Base-by-base conservation (phyloP, 345 rosid genomes). In the Xanthoceras sorbifolium region DNA sequence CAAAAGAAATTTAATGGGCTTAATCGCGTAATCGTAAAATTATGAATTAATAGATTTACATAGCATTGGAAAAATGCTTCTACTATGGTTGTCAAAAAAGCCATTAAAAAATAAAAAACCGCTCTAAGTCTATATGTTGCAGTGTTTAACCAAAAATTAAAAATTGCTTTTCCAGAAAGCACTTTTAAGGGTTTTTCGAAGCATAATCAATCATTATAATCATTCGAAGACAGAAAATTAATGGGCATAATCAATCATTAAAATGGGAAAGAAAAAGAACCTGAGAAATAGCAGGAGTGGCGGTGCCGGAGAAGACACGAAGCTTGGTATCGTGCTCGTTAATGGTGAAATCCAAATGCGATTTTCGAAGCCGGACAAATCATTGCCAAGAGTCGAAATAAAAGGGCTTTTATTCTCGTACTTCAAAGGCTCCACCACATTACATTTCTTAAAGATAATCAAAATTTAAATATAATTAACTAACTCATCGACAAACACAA, bases 251-350 rank as follows among this genome's bases (percentile, higher is more conserved):
- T 32, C 2, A 63, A 42, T 25, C 20, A 14, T 5, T 2, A 44
- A 42, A 42, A 42, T 42, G n/a, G n/a, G n/a, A 42, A 42, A 11
- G 3, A 46, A 42, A 8, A 23, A 31, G 10, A 55, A 95, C 99
- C 93, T 93, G 97, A 76, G 99, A 85, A 25, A 95, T 92, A n/a
- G 93, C 83, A 61, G 93, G 90, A 82, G 93, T 95, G 28, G 99
- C 94, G 14, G 99, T 93, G 82, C 99, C 99, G 20, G 98, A 93
- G 62, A 95, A 95, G 29, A 93, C 86, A 67, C 98, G 95, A 32
- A 93, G 90, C 26, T 92, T 88, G 6, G 99, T 87, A 25, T 87
- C 92, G 73, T 88, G 77, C 38, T 80, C 82, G 81, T 81, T 61
- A 26, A 76, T 54, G 17, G 84, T 46, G 67, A 75, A 86, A 54